A percentile compares a stretch with the other conserved stretches of the same genome.
Conservation (phyloP, 192 early-diverging fungal genomes). For the Jimgerdemannia flammicorona region DNA sequence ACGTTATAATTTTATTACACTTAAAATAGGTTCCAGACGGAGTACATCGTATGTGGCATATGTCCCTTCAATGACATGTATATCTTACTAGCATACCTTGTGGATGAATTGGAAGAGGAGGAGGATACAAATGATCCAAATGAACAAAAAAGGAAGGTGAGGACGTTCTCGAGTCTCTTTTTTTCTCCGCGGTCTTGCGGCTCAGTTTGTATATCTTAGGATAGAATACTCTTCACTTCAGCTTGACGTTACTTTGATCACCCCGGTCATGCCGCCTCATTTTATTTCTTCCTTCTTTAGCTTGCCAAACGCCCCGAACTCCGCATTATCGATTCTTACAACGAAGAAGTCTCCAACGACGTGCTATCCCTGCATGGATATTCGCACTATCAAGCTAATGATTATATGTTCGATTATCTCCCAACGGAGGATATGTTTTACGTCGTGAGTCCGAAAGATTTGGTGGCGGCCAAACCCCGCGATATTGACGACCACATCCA, state of each 20-base stretch:
- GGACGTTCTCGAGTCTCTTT: background rate
- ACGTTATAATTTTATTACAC: too few relatives aligned
- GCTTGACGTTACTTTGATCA: too few relatives aligned
- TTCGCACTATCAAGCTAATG: slow-evolving; percentile 87
- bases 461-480: slow-evolving; percentile 85
- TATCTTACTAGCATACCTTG: slow-evolving; percentile 66
- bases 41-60: slow-evolving; percentile 83
- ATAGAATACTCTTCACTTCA: too few relatives aligned
- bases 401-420: slow-evolving; percentile 81
- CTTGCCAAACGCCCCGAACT: slow-evolving; percentile 81
- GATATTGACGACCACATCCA: slow-evolving; percentile 91
- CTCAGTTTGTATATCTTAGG: background rate
- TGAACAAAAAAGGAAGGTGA: slow-evolving; percentile 12
- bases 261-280: background rate
- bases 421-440: slow-evolving; percentile 81
- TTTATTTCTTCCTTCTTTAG: slow-evolving; percentile 2
- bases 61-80: slow-evolving; percentile 73
- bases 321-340: slow-evolving; percentile 77
- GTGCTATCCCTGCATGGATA: slow-evolving; percentile 82
- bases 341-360: slow-evolving; percentile 87
- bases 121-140: slow-evolving; percentile 45
- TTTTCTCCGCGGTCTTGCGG: background rate
- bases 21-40: slow-evolving; percentile 62
- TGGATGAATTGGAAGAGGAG: slow-evolving; percentile 43
- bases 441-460: slow-evolving; percentile 91